Base-by-base conservation (phyloP, 805 yeast species). In the Metschnikowia matae region DNA sequence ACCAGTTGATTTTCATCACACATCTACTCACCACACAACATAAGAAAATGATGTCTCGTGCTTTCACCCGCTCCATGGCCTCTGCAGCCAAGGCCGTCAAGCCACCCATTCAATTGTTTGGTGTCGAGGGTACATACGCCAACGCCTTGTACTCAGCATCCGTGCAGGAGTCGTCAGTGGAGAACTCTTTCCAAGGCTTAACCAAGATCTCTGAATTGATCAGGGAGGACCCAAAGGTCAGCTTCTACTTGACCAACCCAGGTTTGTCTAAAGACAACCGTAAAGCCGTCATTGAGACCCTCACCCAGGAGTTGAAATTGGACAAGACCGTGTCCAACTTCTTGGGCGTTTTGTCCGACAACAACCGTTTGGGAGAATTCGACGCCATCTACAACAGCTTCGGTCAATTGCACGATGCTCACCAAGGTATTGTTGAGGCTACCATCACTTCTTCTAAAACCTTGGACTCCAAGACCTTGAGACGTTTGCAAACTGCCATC, bases 51-150 rank as follows among this genome's bases (percentile, higher is more conserved):
- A 79, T 82, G 64, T 75, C 85, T 62, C 85, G 85, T 75, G 75
- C 78, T 63, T 82, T 83, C 67, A 65, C 77, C 67, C 85, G 91
- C 76, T 74, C 85, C 51, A 69, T 86, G 77, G 92, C 95, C 65
- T 73, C 91, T 52, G 85, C 88, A 60, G 70, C 84, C 64, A 73
- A 77, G 64, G 53, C 80, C 52, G 81, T 80, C 64, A 85, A 83
- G 72, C 90, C 95, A 48, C 97, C 98, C 50, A 87, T 92, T 57
- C 96, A 90, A 80, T 80, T 92, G 69, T 92, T 81, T 65, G 98
- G 98, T 57, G 75, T 92, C 61, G 97, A 91, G 61, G 99, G 98
- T 67, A 90, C 98, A 58, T 92, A 92, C 73, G 99, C 98, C 61
- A 81, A 89, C 51, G 97, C 99, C 45, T 81, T 94, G 63, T 92